Evolutionary conservation across 495 filamentous ascomycete species (phyloP).

Genomic region (Thermothielavioides terrestris): DNA sequence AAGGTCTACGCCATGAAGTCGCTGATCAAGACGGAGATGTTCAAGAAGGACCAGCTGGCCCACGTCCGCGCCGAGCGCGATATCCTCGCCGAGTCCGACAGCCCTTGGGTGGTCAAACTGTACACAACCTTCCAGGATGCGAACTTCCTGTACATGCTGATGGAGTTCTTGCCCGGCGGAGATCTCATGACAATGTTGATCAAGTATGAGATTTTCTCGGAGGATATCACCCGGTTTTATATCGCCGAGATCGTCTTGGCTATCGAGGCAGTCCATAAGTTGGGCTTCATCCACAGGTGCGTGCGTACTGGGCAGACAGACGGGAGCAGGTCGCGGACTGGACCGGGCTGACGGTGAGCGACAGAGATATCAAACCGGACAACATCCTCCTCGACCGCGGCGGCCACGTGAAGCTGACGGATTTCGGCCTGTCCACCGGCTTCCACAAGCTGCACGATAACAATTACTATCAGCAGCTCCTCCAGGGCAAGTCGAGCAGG

Average conservation of each 20-base stretch:
- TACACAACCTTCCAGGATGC: slow-evolving; percentile 95
- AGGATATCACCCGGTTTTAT: slow-evolving; percentile 98
- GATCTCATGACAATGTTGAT: slow-evolving; percentile 99
- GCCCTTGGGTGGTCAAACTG: slow-evolving; percentile 97
- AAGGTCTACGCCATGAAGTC: slow-evolving; percentile 99
- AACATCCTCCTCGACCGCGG: slow-evolving; percentile 94
- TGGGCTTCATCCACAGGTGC: slow-evolving; percentile 97
- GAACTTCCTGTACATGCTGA: slow-evolving; percentile 94
- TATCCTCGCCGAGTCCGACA: slow-evolving; percentile 95
- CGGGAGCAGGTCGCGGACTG: neutral
- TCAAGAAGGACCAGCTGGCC: slow-evolving; percentile 98
- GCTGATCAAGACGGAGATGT: slow-evolving; percentile 97
- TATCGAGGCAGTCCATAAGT: slow-evolving; percentile 94
- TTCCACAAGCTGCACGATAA: slow-evolving; percentile 98
- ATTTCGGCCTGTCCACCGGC: slow-evolving; percentile 96
- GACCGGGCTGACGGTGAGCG: slow-evolving; percentile 1
- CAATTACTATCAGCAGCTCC: slow-evolving; percentile 94
- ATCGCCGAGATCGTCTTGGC: slow-evolving; percentile 97
- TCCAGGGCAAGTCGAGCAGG: slow-evolving; percentile 69
- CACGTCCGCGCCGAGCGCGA: slow-evolving; percentile 97
- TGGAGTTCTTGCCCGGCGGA: slow-evolving; percentile 97
- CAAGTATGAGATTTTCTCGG: slow-evolving; percentile 98
- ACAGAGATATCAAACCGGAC: slow-evolving; percentile 96
- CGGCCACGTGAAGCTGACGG: slow-evolving; percentile 96
- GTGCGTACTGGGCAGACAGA: neutral